Evolutionary conservation across 768 basidiomycete species (phyloP), one percentile per base, ranked within the genome.

Genomic region (Filobasidium wieringae): DNA sequence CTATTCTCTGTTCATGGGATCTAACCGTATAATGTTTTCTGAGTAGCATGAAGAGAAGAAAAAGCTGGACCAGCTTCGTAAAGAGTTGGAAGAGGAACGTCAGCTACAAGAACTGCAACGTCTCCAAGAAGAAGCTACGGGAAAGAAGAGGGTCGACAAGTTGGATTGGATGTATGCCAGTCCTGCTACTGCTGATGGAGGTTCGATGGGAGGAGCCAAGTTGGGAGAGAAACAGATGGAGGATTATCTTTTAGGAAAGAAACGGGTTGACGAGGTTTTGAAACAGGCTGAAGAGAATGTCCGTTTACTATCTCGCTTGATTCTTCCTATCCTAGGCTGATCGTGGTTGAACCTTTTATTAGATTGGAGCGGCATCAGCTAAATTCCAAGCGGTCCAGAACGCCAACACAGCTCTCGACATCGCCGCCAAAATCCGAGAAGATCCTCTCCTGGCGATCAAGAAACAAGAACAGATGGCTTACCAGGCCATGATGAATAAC

Each of bases 161-260:
- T 73, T 99, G 50, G 95, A 99, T 72, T 99, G 95, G 95, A 93
- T 99, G 89, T 99, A 97, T 76, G 79, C 93, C n/a, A 95, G 93
- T 1, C 95, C 95, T 4, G 88, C 90, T 0, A 84, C 86, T 3
- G 92, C 92, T n/a, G 84, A 79, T 60, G 85, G 77, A 53, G 91
- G 90, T 69, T 72, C 85, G 12, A 49, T 73, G 9, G 72, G 72
- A 26, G 70, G 70, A 2, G 64, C 64, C 32, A 67, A 61, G 56
- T 56, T 73, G 0, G 66, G 68, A 26, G 70, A 73, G 31, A 93
- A 90, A 65, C 93, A 97, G 61, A 74, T 97, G 64, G 95, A 99
- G 77, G 90, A 92, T 66, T 99, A 99, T 72, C 77, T 99, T 1
- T 79, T 99, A 30, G 95, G 95, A 26, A 97, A 96, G 81, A 95